Evolutionary conservation across 768 basidiomycete species (phyloP), one percentile per base, ranked within the genome.

Genomic region (Russula virescens): DNA sequence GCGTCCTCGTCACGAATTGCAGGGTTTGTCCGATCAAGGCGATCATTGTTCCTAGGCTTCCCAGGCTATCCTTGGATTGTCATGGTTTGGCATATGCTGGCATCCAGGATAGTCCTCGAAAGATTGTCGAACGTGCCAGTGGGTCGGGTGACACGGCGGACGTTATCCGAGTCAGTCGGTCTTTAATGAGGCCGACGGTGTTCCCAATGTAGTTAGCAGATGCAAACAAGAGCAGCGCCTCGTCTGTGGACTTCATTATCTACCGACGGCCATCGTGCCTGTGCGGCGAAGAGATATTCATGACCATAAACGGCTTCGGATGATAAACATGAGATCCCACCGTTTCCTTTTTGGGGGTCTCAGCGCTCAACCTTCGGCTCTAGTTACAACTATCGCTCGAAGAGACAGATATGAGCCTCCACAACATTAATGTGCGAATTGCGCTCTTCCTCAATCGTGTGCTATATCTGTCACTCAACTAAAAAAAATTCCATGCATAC

Each of bases 21-120:
- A 82, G 69, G 16, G 81, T 73, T 69, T 81, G 78, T 10, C 81
- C 8, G 31, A 81, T 74, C 70, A 76, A 74, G 3, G 81, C 80
- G 63, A 82, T 83, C 5, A 63, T 80, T 79, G 5, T 80, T 79
- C 1, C 78, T 80, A 63, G 63, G 35, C 58, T n/a, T 7, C 16
- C 45, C 62, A 51, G 38, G 13, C 38, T 38, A 38, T 6, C 31
- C 31, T 31, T 31, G 31, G 31, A 8, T 31, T 31, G 18, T 43
- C 18, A 13, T 45, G n/a, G 13, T 45, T 26, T 25, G 42, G 42
- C 34, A 5, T 10, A 35, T 10, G 10, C 18, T 16, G 16, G 23
- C n/a, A 14, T 14, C 43, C 31, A 2, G 43, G n/a, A 55, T 13
- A 19, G 55, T 45, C 54, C 40, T 55, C 18, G 54, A n/a, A 13